phyloP scores from a whole-genome alignment of 108 stramenopile species.

The Chaetoceros tenuissimus region DNA sequence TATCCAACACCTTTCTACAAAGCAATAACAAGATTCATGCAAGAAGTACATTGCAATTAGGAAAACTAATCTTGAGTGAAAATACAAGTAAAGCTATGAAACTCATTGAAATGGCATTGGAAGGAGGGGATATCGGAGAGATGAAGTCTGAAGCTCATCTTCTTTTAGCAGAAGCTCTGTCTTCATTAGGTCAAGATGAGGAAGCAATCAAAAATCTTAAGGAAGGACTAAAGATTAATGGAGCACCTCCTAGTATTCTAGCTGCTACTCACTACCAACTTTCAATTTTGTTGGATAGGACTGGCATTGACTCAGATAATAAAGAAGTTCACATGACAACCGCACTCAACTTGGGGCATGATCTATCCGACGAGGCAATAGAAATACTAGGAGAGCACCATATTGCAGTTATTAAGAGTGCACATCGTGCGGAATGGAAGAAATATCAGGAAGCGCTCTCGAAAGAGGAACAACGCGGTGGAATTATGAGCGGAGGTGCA shows the following conservation, averaged over 20 bases:
- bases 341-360: constrained; percentile 28
- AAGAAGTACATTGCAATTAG: constrained; percentile 25
- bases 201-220: constrained; percentile 19
- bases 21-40: constrained; percentile 23
- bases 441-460: constrained; percentile 4
- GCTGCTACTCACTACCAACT: constrained; percentile 28
- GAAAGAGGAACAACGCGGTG: constrained; percentile 9
- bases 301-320: constrained; percentile 20
- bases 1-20: constrained; percentile 27
- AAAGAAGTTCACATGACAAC: constrained; percentile 26
- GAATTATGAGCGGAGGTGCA: constrained; percentile 26
- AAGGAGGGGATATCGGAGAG: constrained; percentile 22
- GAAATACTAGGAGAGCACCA: constrained; percentile 28
- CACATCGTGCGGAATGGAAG: constrained; percentile 28
- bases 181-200: constrained; percentile 13
- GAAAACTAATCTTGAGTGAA: constrained; percentile 18
- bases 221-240: constrained; percentile 25
- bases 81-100: constrained; percentile 15
- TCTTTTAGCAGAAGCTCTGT: constrained; percentile 16
- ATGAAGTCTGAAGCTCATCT: constrained; percentile 19
- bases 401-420: constrained; percentile 24
- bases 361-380: constrained; percentile 29
- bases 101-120: constrained; percentile 21
- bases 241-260: constrained; percentile 14
- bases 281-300: constrained; percentile 18